Percentiles rank a stretch among this genome's conserved stretches.
Conservation (phyloP, 495 filamentous ascomycete genomes). For the Xylaria sp. region DNA sequence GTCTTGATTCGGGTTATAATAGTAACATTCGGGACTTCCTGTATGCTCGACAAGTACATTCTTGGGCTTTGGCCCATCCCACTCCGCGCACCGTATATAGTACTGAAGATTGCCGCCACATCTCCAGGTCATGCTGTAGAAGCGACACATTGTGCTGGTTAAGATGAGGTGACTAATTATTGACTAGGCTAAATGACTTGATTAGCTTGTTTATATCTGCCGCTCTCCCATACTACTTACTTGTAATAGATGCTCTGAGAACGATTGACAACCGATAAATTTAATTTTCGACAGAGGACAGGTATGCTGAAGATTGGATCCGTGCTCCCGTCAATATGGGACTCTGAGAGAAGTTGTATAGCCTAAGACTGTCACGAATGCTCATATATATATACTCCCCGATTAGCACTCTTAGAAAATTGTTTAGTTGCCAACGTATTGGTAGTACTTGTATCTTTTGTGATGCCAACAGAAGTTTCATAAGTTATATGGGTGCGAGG, state of each 20-base stretch:
- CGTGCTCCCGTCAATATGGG: neutral
- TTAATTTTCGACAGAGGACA: neutral
- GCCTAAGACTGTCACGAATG: neutral
- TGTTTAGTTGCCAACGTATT: neutral
- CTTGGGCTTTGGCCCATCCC: neutral
- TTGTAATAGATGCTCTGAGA: neutral
- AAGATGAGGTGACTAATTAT: neutral
- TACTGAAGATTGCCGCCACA: neutral
- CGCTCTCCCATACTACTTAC: neutral
- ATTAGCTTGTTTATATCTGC: neutral
- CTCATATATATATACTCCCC: neutral
- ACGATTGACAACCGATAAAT: neutral
- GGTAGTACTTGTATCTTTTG: neutral
- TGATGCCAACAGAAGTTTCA: neutral
- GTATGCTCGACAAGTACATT: neutral
- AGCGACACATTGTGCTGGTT: neutral
- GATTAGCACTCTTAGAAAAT: neutral
- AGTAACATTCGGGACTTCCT: neutral
- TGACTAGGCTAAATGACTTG: neutral
- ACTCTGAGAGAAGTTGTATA: neutral
- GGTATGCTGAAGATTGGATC: neutral
- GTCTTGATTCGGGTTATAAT: neutral
- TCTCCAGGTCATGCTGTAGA: neutral
- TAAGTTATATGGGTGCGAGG: neutral
- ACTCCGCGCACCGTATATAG: neutral